Evolutionary conservation across 768 basidiomycete species (phyloP), one percentile per base, ranked within the genome.

Genomic region (Rubroboletus pulcherrimus): DNA sequence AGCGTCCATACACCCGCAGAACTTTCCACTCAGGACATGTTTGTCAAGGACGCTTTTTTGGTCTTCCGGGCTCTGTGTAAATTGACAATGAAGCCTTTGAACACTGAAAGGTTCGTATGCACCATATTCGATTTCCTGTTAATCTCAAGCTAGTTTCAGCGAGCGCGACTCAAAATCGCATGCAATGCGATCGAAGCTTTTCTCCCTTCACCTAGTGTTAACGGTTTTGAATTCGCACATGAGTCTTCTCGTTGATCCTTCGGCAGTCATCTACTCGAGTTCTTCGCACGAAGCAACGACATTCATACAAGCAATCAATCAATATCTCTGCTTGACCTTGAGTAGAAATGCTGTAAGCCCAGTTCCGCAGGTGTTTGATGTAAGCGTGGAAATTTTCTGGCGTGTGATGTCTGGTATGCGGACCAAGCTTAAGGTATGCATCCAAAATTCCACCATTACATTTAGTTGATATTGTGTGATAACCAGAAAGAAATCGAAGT

Each of bases 311-410:
- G 95, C 93, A 15, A 83, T 94, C 60, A 98, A 93, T 67, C 96
- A 98, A 68, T 98, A 98, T 74, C 82, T 99, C 42, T 98, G 95
- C 68, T 74, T 97, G 54, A 88, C 87, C 60, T 73, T 99, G 63
- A 97, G 93, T 63, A 82, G 97, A 52, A 99, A 98, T 68, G 95
- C 95, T 45, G 91, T 98, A 57, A 93, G 91, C 70, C 85, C 94
- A 3, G 93, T 98, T 7, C 88, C 89, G 2, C 95, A 96, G 71
- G 95, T 99, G 14, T 99, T 99, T 71, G 97, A 99, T 69, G 85
- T 94, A 49, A 93, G 93, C 65, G 95, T 98, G 47, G 97, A 98
- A 75, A 97, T 98, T 56, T 98, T 98, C 74, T 98, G 96, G 93
- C 83, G 92, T 63, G 89, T 97, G 47, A 71, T 98, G n/a, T 84